These are phyloP conservation scores for Ocimum tenuiflorum DNA, from an alignment of 257 asterid species.

Conservation along the genomic window DNA sequence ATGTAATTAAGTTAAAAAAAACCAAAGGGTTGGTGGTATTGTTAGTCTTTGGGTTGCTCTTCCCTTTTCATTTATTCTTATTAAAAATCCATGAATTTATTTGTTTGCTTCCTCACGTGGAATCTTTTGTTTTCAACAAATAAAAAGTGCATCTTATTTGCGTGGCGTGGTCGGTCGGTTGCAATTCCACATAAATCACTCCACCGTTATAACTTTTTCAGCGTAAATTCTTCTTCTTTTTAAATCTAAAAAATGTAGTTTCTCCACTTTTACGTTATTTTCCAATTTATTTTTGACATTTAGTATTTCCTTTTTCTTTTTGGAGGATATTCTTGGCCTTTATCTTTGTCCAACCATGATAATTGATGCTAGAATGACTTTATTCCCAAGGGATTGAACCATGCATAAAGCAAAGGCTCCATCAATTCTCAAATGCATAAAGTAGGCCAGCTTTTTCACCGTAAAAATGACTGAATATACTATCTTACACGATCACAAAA, in stretches of 20 bases:
- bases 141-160: neutral
- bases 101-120: neutral
- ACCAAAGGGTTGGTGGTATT: no score
- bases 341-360: neutral
- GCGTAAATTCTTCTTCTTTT: neutral
- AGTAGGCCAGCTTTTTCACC: neutral
- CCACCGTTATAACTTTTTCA: neutral
- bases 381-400: neutral
- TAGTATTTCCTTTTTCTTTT: no score
- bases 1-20: no score
- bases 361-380: neutral
- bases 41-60: neutral
- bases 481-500: neutral
- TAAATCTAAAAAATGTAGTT: no score
- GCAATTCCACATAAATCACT: neutral
- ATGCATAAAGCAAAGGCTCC: constrained; percentile 6
- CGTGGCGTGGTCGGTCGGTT: neutral
- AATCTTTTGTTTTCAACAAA: neutral
- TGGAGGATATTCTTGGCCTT: neutral
- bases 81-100: neutral
- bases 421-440: neutral
- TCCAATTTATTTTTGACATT: neutral
- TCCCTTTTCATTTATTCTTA: neutral
- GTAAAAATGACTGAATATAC: neutral
- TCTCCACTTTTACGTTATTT: neutral